phyloP scores from a whole-genome alignment of 805 yeast genomes.

The Candida anglica region DNA sequence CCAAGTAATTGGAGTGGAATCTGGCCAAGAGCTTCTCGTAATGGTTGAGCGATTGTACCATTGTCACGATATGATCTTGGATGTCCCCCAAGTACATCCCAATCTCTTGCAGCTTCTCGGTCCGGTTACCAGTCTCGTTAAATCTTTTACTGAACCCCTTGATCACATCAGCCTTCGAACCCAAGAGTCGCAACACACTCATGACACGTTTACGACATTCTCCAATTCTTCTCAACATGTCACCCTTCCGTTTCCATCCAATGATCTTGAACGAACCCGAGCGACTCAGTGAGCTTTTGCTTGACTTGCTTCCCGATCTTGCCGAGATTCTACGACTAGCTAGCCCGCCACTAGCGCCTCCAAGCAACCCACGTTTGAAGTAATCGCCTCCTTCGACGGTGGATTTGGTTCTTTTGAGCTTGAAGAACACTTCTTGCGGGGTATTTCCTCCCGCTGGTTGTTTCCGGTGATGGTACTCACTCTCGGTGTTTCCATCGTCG shows the following conservation, averaged over 20 bases:
- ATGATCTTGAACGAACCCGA: slow-evolving; percentile 46
- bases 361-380: slow-evolving; percentile 1
- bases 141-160: slow-evolving; percentile 92
- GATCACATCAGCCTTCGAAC: slow-evolving; percentile 96
- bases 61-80: slow-evolving; percentile 95
- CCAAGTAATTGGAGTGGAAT: slow-evolving; percentile 93
- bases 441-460: background rate
- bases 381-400: slow-evolving; percentile 27
- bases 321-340: slow-evolving; percentile 3
- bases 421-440: slow-evolving; percentile 25
- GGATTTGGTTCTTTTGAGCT: slow-evolving; percentile 33
- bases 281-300: slow-evolving; percentile 29
- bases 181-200: slow-evolving; percentile 79
- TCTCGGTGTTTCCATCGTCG: slow-evolving; percentile 2
- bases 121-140: slow-evolving; percentile 49
- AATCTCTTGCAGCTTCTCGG: slow-evolving; percentile 66
- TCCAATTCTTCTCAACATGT: slow-evolving; percentile 91
- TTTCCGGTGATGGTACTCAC: slow-evolving; percentile 6
- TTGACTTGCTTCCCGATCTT: slow-evolving; percentile 3
- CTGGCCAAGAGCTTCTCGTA: slow-evolving; percentile 91
- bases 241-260: slow-evolving; percentile 87
- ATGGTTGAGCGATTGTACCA: slow-evolving; percentile 93
- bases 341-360: slow-evolving; percentile 1
- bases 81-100: slow-evolving; percentile 96
- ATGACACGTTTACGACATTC: slow-evolving; percentile 93